Percentiles rank a stretch among this genome's conserved stretches.
These are phyloP conservation scores for Citeromyces hawaiiensis DNA, from an alignment of 1,139 yeast genomes.

Conservation along the genomic window DNA sequence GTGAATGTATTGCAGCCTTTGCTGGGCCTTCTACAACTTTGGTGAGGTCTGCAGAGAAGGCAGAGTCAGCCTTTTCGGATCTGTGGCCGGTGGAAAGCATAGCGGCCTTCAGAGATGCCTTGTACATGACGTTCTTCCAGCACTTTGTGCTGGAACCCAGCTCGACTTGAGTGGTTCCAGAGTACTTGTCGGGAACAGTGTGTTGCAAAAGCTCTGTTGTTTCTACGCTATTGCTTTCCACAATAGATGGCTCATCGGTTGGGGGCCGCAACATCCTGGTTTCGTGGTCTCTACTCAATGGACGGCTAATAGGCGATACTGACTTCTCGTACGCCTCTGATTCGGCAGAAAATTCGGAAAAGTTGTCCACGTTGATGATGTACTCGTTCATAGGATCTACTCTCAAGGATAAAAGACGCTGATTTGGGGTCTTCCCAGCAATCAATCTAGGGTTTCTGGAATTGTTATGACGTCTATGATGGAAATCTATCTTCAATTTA, in stretches of 20 bases:
- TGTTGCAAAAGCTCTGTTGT: background rate
- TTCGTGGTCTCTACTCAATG: background rate
- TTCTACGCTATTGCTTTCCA: background rate
- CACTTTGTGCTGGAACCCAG: background rate
- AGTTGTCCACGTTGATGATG: background rate
- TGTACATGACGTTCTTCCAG: constrained; percentile 25
- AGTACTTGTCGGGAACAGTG: background rate
- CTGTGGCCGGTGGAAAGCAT: constrained; percentile 29
- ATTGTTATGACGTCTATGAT: constrained; percentile 28
- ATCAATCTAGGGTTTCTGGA: constrained; percentile 25
- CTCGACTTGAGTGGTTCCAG: background rate
- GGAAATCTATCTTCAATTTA: constrained; percentile 22
- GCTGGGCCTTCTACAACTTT: background rate
- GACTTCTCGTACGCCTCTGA: background rate
- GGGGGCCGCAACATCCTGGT: background rate
- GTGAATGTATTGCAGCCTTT: background rate
- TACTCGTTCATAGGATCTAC: constrained; percentile 10
- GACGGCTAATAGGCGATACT: background rate
- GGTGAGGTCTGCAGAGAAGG: constrained; percentile 6
- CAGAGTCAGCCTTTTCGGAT: constrained; percentile 8
- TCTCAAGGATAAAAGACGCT: constrained; percentile 27
- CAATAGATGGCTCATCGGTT: background rate
- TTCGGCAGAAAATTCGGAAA: background rate
- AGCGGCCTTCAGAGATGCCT: constrained; percentile 37
- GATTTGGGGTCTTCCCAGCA: constrained; percentile 22